Evolutionary conservation across 164 flowering plant species (phyloP).

Genomic region (Aristolochia fimbriata): DNA sequence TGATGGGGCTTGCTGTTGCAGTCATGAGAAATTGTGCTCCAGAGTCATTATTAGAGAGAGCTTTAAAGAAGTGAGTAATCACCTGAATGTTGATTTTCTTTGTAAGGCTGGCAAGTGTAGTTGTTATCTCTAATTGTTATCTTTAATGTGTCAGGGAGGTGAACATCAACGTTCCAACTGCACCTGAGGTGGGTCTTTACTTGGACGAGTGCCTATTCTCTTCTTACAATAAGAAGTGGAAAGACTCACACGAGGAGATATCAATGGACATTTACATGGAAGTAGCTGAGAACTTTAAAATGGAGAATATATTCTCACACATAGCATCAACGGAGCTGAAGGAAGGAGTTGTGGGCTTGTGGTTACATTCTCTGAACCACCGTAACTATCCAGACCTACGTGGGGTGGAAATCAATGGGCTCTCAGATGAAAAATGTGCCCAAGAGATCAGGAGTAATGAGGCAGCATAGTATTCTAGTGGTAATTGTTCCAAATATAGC

Average conservation of each 20-base stretch:
- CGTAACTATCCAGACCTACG: slow-evolving; percentile 85
- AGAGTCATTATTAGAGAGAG: slow-evolving; percentile 55
- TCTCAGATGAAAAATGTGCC: not conserved
- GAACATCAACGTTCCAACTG: slow-evolving; percentile 76
- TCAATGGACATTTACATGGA: slow-evolving; percentile 68
- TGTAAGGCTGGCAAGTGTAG: not conserved
- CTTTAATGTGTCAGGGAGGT: slow-evolving; percentile 40
- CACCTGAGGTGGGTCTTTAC: slow-evolving; percentile 94
- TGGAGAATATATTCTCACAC: slow-evolving; percentile 74
- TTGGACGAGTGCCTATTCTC: slow-evolving; percentile 88
- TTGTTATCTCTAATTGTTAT: not conserved
- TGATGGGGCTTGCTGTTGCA: slow-evolving; percentile 93
- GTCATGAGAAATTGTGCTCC: slow-evolving; percentile 76
- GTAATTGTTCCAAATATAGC: too few species aligned
- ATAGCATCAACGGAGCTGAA: slow-evolving; percentile 74
- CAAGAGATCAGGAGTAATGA: not conserved
- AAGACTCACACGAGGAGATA: slow-evolving; percentile 71
- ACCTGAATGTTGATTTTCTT: not conserved
- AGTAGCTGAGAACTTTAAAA: slow-evolving; percentile 83
- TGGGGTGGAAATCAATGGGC: slow-evolving; percentile 8
- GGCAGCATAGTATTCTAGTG: not conserved
- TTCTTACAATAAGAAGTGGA: slow-evolving; percentile 85
- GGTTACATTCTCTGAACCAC: slow-evolving; percentile 89
- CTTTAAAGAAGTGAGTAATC: slow-evolving; percentile 50
- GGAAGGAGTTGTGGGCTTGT: slow-evolving; percentile 70